Evolutionary conservation across 169 alveolate genomes (phyloP).

Genomic region (Eimeria zaria): DNA sequence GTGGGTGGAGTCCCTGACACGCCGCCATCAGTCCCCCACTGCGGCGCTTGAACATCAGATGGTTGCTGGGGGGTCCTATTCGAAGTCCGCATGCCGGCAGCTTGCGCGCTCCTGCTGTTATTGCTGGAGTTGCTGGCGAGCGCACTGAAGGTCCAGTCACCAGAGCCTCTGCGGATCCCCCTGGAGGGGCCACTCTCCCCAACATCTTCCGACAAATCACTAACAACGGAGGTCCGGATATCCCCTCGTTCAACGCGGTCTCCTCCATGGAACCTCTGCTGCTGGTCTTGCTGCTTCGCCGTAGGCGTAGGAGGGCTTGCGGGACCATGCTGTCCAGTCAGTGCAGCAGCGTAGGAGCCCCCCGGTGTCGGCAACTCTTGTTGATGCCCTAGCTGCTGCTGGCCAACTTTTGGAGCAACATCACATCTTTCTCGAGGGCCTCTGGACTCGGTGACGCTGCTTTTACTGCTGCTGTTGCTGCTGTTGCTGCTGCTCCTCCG

Average conservation of each 20-base stretch:
- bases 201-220: slow-evolving; percentile 9
- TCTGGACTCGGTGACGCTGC: slow-evolving; percentile 23
- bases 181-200: slow-evolving; percentile 21
- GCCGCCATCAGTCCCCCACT: slow-evolving; percentile 57
- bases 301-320: slow-evolving; percentile 7
- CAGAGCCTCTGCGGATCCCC: slow-evolving; percentile 30
- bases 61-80: slow-evolving; percentile 11
- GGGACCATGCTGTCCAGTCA: slow-evolving; percentile 32
- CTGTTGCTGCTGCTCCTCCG: slow-evolving; percentile 44
- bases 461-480: slow-evolving; percentile 61
- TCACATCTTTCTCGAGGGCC: slow-evolving; percentile 17
- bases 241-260: slow-evolving; percentile 12
- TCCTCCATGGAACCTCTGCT: slow-evolving; percentile 27
- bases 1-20: slow-evolving; percentile 35
- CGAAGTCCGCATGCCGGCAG: background rate
- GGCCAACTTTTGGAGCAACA: background rate
- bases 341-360: slow-evolving; percentile 46
- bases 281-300: slow-evolving; percentile 43
- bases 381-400: slow-evolving; percentile 44
- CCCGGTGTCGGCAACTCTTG: background rate
- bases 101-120: slow-evolving; percentile 37
- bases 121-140: slow-evolving; percentile 18
- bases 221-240: background rate
- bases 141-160: slow-evolving; percentile 26
- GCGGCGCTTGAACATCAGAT: slow-evolving; percentile 40